Evolutionary conservation across 495 filamentous ascomycete species (phyloP).

Genomic region (Aspergillus coremiiformis): DNA sequence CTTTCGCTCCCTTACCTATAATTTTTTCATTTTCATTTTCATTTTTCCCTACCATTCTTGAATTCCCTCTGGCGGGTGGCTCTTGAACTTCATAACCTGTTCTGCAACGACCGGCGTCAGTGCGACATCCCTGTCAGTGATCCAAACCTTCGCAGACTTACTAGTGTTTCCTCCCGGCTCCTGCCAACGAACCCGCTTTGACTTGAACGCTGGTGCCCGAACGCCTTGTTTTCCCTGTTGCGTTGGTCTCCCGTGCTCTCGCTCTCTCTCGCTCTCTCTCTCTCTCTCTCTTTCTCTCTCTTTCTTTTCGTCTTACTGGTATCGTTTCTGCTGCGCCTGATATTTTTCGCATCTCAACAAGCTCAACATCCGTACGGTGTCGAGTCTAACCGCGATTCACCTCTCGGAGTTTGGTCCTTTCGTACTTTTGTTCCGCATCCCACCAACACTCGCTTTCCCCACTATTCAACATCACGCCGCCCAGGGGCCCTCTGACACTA

Average conservation of each 20-base stretch:
- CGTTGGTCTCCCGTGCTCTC: conserved; percentile 21
- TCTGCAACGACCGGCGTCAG: conserved; percentile 25
- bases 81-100: conserved; percentile 10
- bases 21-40: background rate
- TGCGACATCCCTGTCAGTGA: conserved; percentile 39
- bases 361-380: background rate
- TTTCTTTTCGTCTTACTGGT: conserved; percentile 2
- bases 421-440: background rate
- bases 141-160: conserved; percentile 27
- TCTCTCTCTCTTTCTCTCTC: background rate
- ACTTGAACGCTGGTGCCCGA: conserved; percentile 37
- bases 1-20: background rate
- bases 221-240: conserved; percentile 33
- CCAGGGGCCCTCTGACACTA: background rate
- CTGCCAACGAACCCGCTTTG: conserved; percentile 26
- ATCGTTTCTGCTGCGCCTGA: conserved; percentile 2
- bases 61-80: conserved; percentile 5
- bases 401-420: background rate
- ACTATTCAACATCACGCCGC: background rate
- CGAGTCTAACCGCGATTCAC: conserved; percentile 1
- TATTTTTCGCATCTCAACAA: background rate
- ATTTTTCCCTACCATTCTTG: conserved; percentile 5
- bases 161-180: conserved; percentile 15
- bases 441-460: background rate
- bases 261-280: background rate